phyloP scores from a whole-genome alignment of 2,329 filamentous ascomycete genomes.

The Colletotrichum cuscutae region DNA sequence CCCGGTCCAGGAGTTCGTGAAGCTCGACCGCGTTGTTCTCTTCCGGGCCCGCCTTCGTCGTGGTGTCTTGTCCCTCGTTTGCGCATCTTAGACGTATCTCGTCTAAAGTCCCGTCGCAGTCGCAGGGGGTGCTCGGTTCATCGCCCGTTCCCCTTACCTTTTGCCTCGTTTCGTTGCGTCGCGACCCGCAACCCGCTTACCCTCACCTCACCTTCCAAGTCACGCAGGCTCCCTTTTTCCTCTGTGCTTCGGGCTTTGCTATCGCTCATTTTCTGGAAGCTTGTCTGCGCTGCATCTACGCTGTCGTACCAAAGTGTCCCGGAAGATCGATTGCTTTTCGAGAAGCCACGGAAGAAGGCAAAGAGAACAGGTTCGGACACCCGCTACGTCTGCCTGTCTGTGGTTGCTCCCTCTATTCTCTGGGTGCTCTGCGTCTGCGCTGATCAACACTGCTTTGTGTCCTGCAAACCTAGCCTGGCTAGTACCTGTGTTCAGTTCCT shows the following conservation, averaged over 20 bases:
- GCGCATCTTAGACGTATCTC: constrained; percentile 17
- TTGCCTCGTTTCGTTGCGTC: constrained; percentile 25
- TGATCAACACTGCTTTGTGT: not conserved
- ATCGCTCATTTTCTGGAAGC: constrained; percentile 23
- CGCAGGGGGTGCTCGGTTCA: constrained; percentile 27
- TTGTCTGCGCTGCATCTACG: constrained; percentile 1
- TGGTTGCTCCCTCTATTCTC: not conserved
- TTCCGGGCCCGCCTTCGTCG: constrained; percentile 7
- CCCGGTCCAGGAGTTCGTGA: constrained; percentile 20
- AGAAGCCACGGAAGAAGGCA: constrained; percentile 9
- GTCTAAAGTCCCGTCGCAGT: constrained; percentile 29
- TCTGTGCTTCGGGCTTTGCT: not conserved
- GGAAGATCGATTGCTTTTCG: constrained; percentile 6
- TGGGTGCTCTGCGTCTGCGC: not conserved
- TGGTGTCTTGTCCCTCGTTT: not conserved
- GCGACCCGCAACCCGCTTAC: constrained; percentile 15
- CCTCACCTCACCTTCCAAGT: not conserved
- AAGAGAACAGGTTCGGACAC: not conserved
- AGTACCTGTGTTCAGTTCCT: not conserved
- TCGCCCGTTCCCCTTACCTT: constrained; percentile 26
- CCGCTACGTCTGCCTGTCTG: not conserved
- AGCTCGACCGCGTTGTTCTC: constrained; percentile 2
- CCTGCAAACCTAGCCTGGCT: not conserved
- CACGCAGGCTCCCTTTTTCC: not conserved
- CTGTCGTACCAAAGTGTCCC: constrained; percentile 17